A percentile compares a stretch with the other conserved stretches of the same genome.
phyloP scores from a whole-genome alignment of 768 basidiomycete species.

The Daedaleopsis sinensis region DNA sequence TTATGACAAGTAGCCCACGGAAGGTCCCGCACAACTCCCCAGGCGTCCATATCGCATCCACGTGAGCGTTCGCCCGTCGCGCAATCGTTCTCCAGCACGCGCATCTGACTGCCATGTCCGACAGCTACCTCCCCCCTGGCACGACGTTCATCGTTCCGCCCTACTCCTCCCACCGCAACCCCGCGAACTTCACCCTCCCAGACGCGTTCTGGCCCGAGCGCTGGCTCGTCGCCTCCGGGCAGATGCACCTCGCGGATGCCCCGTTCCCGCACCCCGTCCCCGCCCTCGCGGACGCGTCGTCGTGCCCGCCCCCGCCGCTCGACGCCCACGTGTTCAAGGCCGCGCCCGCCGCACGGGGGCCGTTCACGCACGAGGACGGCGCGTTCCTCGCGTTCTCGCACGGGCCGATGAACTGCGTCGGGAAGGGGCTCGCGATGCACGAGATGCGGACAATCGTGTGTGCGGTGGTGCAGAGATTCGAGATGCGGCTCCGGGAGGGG shows the following conservation, averaged over 20 bases:
- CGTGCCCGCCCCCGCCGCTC: too few relatives aligned
- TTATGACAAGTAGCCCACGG: background rate
- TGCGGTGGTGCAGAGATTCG: conserved; percentile 36
- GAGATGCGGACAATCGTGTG: conserved; percentile 36
- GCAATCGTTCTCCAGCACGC: background rate
- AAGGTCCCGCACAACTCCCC: background rate
- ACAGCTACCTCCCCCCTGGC: background rate
- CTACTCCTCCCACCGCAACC: background rate
- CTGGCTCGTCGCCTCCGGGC: background rate
- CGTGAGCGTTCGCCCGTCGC: background rate
- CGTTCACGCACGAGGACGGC: conserved; percentile 25
- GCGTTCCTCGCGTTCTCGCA: conserved; percentile 47
- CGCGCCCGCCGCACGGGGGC: conserved; percentile 10
- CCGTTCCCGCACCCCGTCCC: too few relatives aligned
- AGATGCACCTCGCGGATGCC: conserved; percentile 40
- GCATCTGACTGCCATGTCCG: too few relatives aligned
- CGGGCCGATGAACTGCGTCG: conserved; percentile 52
- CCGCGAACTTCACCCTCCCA: conserved; percentile 39
- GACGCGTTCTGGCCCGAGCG: conserved; percentile 37
- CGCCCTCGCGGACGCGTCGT: too few relatives aligned
- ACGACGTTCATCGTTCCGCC: background rate
- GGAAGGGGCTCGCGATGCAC: conserved; percentile 42
- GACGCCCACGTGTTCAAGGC: too few relatives aligned
- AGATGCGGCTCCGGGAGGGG: conserved; percentile 19
- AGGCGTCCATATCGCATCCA: background rate